phyloP scores from a whole-genome alignment of 2,329 filamentous ascomycete species.

The Thielaviopsis populi region DNA sequence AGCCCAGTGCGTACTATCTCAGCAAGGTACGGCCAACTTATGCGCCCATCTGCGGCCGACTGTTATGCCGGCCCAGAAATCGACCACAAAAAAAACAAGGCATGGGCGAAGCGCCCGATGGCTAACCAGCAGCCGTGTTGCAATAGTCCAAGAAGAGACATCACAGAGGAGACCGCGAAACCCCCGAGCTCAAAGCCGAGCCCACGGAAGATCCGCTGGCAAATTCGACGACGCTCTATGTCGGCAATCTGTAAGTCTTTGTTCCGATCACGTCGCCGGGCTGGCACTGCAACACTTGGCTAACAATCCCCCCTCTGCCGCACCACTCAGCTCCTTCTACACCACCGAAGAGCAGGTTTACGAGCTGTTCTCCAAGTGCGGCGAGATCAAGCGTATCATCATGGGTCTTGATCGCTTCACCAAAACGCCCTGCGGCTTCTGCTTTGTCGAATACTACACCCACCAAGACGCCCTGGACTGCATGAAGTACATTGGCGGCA shows the following conservation, averaged over 20 bases:
- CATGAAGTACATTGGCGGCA: conserved; percentile 96
- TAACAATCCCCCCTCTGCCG: conserved; percentile 15
- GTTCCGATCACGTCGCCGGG: neutral
- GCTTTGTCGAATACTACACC: conserved; percentile 98
- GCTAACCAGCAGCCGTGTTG: conserved; percentile 16
- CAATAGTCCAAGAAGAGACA: conserved; percentile 36
- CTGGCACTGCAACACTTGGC: neutral
- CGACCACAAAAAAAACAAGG: neutral
- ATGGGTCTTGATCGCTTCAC: conserved; percentile 96
- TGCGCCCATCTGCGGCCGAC: too few relatives aligned
- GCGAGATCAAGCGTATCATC: conserved; percentile 92
- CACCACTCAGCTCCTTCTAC: conserved; percentile 67
- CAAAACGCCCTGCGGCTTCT: conserved; percentile 98
- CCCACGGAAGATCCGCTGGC: conserved; percentile 52
- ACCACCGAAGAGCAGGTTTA: conserved; percentile 99
- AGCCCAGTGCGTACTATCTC: conserved; percentile 84
- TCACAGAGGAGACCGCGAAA: conserved; percentile 38
- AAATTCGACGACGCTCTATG: conserved; percentile 87
- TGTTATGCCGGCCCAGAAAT: too few relatives aligned
- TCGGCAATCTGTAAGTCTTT: conserved; percentile 65
- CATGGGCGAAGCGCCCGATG: conserved; percentile 11
- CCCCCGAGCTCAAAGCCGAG: conserved; percentile 37
- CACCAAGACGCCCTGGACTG: conserved; percentile 95
- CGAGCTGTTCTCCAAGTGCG: conserved; percentile 88
- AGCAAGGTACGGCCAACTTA: conserved; percentile 46